Percentiles rank a stretch among this genome's conserved stretches.
phyloP scores from a whole-genome alignment of 2,329 filamentous ascomycete genomes.

The Epichloe sylvatica region DNA sequence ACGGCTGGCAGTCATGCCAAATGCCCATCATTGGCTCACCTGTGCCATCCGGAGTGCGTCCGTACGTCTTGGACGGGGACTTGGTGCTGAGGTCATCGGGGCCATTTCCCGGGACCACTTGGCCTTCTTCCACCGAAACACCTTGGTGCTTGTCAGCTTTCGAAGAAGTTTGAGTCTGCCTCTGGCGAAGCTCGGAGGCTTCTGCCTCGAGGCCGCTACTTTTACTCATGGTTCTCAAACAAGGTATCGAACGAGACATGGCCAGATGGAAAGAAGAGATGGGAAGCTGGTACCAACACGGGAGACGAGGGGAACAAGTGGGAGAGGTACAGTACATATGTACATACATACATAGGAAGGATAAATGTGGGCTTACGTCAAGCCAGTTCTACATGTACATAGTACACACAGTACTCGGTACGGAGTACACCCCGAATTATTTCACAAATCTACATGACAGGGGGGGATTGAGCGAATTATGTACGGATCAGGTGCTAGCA shows the following conservation, averaged over 20 bases:
- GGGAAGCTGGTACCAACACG: neutral
- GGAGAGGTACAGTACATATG: neutral
- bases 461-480: too few species aligned
- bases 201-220: neutral
- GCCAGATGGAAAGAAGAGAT: neutral
- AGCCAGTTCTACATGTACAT: too few species aligned
- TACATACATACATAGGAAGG: neutral
- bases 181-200: constrained; percentile 3
- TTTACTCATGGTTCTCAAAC: neutral
- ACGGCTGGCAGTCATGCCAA: neutral
- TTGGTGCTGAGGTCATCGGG: constrained; percentile 5
- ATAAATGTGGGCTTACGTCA: constrained; percentile 1
- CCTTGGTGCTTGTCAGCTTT: neutral
- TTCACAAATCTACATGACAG: too few species aligned
- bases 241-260: neutral
- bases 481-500: too few species aligned
- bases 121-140: neutral
- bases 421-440: too few species aligned
- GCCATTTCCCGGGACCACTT: neutral
- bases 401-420: too few species aligned
- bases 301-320: neutral
- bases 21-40: constrained; percentile 41
- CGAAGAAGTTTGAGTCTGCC: neutral
- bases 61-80: constrained; percentile 55
- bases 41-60: constrained; percentile 78